A percentile compares a stretch with the other conserved stretches of the same genome.
phyloP scores from a whole-genome alignment of 2,329 filamentous ascomycete genomes.

The Raffaelea arxii region DNA sequence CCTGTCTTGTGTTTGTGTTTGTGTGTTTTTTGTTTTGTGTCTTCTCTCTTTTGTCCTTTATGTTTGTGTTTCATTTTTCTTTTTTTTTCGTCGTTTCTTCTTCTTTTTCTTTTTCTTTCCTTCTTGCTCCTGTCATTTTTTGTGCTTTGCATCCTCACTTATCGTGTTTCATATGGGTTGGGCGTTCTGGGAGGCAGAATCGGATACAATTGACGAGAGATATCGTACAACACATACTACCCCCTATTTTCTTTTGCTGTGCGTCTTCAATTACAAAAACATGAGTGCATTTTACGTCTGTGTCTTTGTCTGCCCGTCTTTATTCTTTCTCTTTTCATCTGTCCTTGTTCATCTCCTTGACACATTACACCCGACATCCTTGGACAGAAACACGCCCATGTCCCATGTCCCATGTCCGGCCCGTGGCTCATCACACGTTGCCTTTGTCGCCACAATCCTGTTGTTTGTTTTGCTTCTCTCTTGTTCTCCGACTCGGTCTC shows the following conservation, averaged over 20 bases:
- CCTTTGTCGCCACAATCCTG: background rate
- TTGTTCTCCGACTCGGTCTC: background rate
- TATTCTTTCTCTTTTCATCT: background rate
- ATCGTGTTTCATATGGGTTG: background rate
- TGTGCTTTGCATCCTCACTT: background rate
- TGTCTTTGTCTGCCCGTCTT: too few species aligned
- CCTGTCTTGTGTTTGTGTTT: background rate
- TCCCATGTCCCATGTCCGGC: too few species aligned
- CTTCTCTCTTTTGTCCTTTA: background rate
- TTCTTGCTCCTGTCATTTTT: background rate
- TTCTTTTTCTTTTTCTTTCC: background rate
- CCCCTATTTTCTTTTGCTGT: too few species aligned
- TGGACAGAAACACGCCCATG: too few species aligned
- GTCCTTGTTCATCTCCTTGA: too few species aligned
- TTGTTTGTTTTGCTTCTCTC: background rate
- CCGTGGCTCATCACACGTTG: background rate
- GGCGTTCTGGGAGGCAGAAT: background rate
- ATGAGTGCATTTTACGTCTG: too few species aligned
- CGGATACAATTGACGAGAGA: background rate
- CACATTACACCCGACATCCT: too few species aligned
- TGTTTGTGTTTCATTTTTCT: background rate
- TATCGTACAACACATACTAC: too few species aligned
- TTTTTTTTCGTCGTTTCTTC: background rate
- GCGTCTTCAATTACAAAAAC: too few species aligned
- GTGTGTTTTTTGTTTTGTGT: background rate